Conservation (phyloP, 345 rosid genomes). For the Eucalyptus marginata region DNA sequence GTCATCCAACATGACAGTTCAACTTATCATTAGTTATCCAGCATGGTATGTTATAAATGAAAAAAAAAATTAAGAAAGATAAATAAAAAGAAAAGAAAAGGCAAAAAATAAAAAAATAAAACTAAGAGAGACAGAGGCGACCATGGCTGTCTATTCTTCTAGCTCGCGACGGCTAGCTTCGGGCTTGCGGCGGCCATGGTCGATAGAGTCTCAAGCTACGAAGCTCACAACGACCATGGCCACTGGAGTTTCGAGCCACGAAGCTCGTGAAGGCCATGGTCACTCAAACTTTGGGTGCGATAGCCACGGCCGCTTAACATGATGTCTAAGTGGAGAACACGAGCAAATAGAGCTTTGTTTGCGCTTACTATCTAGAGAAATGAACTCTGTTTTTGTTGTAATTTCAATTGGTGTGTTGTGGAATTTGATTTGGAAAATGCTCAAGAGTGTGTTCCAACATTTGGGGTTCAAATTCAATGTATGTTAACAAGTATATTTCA, state of each 20-base stretch:
- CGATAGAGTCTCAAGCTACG: background rate
- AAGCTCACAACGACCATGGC: background rate
- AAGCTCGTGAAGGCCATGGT: background rate
- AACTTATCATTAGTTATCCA: too few relatives aligned
- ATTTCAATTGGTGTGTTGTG: background rate
- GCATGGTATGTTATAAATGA: background rate
- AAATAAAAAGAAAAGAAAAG: background rate
- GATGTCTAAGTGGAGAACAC: background rate
- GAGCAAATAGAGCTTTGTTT: background rate
- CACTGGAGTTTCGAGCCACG: background rate
- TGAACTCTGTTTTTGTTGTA: background rate
- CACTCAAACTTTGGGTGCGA: background rate
- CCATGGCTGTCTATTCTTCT: background rate
- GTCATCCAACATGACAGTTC: background rate
- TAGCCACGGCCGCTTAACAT: background rate
- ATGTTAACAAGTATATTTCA: background rate
- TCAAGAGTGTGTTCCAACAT: background rate
- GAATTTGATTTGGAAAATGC: background rate
- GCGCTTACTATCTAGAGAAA: background rate
- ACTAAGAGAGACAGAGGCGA: background rate
- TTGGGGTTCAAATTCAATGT: background rate
- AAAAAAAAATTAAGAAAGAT: background rate
- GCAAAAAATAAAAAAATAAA: background rate
- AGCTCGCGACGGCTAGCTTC: background rate
- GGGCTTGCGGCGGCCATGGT: background rate